These are phyloP conservation scores for Fulvia fulva DNA, from an alignment of 2,329 filamentous ascomycete genomes.

Conservation along the genomic window DNA sequence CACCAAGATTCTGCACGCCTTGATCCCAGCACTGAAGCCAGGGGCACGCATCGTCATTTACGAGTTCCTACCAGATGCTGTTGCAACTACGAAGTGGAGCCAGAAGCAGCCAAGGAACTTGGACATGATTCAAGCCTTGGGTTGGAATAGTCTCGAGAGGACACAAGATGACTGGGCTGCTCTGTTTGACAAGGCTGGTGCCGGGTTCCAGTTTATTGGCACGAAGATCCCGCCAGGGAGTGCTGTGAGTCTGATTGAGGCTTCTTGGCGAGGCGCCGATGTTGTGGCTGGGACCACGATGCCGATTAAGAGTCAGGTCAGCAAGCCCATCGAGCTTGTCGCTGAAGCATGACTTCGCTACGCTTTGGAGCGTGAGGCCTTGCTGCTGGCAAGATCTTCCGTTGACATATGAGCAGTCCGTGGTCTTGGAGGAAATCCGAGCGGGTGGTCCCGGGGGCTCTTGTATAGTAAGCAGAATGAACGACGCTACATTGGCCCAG, in stretches of 20 bases:
- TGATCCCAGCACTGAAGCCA: slow-evolving; percentile 17
- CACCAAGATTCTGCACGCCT: slow-evolving; percentile 15
- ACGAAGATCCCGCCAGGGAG: background rate
- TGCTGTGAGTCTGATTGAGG: background rate
- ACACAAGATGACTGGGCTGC: background rate
- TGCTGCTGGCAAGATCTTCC: too few species aligned
- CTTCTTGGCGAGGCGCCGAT: background rate
- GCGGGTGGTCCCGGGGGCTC: too few species aligned
- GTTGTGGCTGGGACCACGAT: background rate
- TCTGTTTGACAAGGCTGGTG: background rate
- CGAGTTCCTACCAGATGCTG: background rate
- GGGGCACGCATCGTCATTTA: background rate
- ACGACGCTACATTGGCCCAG: too few species aligned
- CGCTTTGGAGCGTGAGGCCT: background rate
- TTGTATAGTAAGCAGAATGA: too few species aligned
- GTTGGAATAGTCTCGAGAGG: background rate
- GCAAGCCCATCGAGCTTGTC: background rate
- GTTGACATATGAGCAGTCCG: too few species aligned
- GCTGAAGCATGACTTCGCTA: background rate
- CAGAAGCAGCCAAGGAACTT: background rate
- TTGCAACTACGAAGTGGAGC: background rate
- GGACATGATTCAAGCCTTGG: background rate
- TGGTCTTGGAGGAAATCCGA: too few species aligned
- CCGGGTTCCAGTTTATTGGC: background rate
- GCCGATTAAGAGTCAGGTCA: background rate